These are phyloP conservation scores for Poronia punctata DNA, from an alignment of 495 filamentous ascomycete species.

Conservation along the genomic window DNA sequence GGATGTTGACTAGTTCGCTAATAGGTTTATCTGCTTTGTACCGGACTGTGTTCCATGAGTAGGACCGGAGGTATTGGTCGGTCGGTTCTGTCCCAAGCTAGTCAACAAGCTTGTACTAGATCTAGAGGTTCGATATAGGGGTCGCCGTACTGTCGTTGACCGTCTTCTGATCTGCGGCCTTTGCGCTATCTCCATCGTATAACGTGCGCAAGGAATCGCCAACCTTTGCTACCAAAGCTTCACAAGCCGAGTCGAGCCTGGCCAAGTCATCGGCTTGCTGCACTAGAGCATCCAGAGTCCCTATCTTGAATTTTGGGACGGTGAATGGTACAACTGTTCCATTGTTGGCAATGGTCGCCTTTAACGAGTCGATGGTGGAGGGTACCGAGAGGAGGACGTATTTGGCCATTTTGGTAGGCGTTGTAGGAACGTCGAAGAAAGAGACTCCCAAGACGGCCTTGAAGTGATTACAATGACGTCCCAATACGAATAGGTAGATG, in stretches of 20 bases:
- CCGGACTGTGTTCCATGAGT: conserved; percentile 94
- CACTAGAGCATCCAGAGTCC: conserved; percentile 90
- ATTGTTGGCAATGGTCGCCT: conserved; percentile 66
- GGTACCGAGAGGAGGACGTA: conserved; percentile 46
- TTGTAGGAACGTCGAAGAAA: conserved; percentile 9
- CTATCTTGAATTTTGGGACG: conserved; percentile 95
- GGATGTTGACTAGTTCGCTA: conserved; percentile 71
- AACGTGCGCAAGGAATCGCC: conserved; percentile 75
- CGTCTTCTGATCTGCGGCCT: conserved; percentile 78
- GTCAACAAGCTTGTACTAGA: background rate
- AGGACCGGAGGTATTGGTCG: conserved; percentile 83
- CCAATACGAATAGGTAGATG: too few species aligned
- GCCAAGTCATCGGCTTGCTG: conserved; percentile 92
- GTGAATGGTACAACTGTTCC: conserved; percentile 70
- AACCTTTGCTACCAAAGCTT: conserved; percentile 80
- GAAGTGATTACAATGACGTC: conserved; percentile 9
- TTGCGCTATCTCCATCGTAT: conserved; percentile 74
- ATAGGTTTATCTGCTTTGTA: conserved; percentile 88
- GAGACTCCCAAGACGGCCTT: too few species aligned
- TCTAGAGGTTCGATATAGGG: background rate
- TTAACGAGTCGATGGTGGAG: conserved; percentile 57
- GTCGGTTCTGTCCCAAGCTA: conserved; percentile 61
- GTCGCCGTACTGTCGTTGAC: conserved; percentile 81
- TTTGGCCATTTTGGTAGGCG: conserved; percentile 21
- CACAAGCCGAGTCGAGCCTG: conserved; percentile 75